Evolutionary conservation across 2,329 filamentous ascomycete species (phyloP).

Genomic region (Epicoccum nigrum): DNA sequence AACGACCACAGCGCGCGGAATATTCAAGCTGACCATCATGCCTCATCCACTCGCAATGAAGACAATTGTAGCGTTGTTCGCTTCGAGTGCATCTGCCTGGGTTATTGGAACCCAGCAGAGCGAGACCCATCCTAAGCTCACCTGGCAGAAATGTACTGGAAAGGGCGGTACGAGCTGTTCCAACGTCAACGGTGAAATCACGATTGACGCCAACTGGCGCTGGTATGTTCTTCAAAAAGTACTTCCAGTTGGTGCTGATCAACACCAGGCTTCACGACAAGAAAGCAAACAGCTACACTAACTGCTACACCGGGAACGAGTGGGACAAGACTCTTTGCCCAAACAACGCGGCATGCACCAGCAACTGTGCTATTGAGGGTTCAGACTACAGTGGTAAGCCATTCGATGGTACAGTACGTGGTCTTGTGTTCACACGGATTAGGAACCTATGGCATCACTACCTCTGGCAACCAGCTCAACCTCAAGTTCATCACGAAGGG

Average conservation of each 20-base stretch:
- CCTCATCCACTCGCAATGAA: constrained; percentile 27
- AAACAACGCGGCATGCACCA: constrained; percentile 37
- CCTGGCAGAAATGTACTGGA: constrained; percentile 46
- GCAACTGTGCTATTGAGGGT: constrained; percentile 48
- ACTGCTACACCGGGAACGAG: constrained; percentile 49
- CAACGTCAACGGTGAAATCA: constrained; percentile 42
- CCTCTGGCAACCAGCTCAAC: constrained; percentile 58
- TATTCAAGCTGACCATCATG: constrained; percentile 21
- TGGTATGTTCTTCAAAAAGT: constrained; percentile 18
- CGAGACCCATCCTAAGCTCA: constrained; percentile 49
- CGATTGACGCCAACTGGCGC: constrained; percentile 55
- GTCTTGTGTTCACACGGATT: neutral
- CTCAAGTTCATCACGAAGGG: constrained; percentile 63
- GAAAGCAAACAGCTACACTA: constrained; percentile 42
- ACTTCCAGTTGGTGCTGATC: neutral
- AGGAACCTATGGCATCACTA: constrained; percentile 53
- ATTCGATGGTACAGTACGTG: too few species aligned
- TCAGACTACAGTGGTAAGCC: constrained; percentile 42
- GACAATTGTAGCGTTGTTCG: constrained; percentile 32
- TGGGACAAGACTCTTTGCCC: constrained; percentile 49
- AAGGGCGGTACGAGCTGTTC: constrained; percentile 43
- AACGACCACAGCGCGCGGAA: constrained; percentile 12
- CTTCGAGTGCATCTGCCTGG: constrained; percentile 28
- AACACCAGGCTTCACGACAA: constrained; percentile 45
- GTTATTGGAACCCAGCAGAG: constrained; percentile 36